These are phyloP conservation scores for Cryptococcus jaspeensis DNA, from an alignment of 1,284 basidiomycete species.

Conservation along the genomic window DNA sequence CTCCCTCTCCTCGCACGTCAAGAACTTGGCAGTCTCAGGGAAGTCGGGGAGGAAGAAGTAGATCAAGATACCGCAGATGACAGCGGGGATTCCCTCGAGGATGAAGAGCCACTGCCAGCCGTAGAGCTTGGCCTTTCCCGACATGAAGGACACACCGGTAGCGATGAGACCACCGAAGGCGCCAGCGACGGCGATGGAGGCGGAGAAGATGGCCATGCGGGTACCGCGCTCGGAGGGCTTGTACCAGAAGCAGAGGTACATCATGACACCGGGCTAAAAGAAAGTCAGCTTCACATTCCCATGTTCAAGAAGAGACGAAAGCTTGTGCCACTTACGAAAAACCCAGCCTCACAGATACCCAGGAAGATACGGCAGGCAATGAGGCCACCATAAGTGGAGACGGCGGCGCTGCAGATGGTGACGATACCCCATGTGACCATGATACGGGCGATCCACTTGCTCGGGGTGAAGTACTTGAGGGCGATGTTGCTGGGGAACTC, in stretches of 20 bases:
- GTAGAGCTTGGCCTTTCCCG: slow-evolving; percentile 24
- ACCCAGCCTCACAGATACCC: slow-evolving; percentile 57
- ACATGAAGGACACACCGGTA: slow-evolving; percentile 33
- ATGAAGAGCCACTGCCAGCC: slow-evolving; percentile 52
- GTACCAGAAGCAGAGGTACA: slow-evolving; percentile 35
- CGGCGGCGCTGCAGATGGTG: slow-evolving; percentile 55
- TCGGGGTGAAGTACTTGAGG: slow-evolving; percentile 30
- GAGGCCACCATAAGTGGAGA: slow-evolving; percentile 52
- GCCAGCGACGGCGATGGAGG: slow-evolving; percentile 29
- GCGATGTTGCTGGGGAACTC: slow-evolving; percentile 32
- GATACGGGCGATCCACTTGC: slow-evolving; percentile 35
- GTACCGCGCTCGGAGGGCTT: slow-evolving; percentile 26
- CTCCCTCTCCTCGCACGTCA: slow-evolving; percentile 67
- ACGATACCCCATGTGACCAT: slow-evolving; percentile 39
- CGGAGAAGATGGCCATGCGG: slow-evolving; percentile 34
- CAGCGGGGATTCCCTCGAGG: slow-evolving; percentile 56
- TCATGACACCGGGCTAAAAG: slow-evolving; percentile 24
- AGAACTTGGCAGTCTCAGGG: slow-evolving; percentile 55
- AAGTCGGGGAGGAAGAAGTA: slow-evolving; percentile 55
- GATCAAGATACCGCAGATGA: slow-evolving; percentile 50
- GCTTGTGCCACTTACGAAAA: slow-evolving; percentile 41
- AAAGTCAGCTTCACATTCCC: background rate
- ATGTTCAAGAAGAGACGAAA: background rate
- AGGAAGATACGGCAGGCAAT: slow-evolving; percentile 56
- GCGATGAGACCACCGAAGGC: slow-evolving; percentile 37